Percentiles rank a stretch among this genome's conserved stretches.
phyloP scores from a whole-genome alignment of 352 stramenopile genomes.

The Peronospora farinosa region DNA sequence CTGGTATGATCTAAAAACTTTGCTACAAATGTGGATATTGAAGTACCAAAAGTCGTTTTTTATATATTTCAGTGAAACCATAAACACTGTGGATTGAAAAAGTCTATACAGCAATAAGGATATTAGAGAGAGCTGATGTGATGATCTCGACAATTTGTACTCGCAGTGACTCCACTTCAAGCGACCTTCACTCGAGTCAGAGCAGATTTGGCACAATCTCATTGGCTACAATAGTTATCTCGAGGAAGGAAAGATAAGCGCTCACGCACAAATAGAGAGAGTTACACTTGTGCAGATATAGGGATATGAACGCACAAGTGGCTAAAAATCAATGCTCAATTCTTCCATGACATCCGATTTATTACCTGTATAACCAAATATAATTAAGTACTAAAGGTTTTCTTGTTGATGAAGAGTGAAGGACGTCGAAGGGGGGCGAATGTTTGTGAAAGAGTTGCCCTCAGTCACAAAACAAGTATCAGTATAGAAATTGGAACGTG shows the following conservation, averaged over 20 bases:
- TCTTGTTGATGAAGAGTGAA: slow-evolving; percentile 30
- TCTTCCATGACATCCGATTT: slow-evolving; percentile 9
- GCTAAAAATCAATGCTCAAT: no score
- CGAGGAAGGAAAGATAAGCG: no score
- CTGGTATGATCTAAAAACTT: no score
- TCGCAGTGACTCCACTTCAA: slow-evolving; percentile 9
- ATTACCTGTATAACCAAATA: background rate
- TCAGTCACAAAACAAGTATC: slow-evolving; percentile 6
- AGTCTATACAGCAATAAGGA: background rate
- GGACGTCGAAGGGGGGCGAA: slow-evolving; percentile 27
- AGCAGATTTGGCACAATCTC: background rate
- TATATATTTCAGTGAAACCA: background rate
- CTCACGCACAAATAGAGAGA: no score
- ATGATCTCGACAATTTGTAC: background rate
- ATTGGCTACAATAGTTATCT: slow-evolving; percentile 3
- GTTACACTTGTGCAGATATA: background rate
- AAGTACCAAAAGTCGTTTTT: no score
- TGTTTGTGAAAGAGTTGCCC: slow-evolving; percentile 18
- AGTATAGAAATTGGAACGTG: background rate
- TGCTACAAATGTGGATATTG: no score
- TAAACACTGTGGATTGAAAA: background rate
- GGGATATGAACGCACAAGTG: no score
- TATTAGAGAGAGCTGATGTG: background rate
- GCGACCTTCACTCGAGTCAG: slow-evolving; percentile 15
- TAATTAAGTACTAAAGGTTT: slow-evolving; percentile 11